Evolutionary conservation across 805 yeast species (phyloP), one percentile per base, ranked within the genome.

Genomic region (Metschnikowia gelsemii): DNA sequence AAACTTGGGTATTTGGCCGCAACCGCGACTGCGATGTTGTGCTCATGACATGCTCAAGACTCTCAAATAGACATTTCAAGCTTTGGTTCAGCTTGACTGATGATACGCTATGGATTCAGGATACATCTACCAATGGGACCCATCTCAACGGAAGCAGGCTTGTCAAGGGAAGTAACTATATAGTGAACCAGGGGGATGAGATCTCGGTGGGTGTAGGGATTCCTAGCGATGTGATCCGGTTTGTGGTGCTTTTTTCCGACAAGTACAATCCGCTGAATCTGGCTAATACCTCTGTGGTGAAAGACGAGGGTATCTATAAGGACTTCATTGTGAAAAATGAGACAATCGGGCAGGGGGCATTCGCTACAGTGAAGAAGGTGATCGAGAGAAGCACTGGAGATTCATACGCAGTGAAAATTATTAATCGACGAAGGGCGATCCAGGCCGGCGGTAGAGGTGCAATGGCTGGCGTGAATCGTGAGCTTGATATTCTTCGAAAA

Each of bases 291-390:
- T 51, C 57, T 54, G 75, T 44, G 47, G 73, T 42, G 36, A 62
- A 52, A 43, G 71, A 70, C 40, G 70, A 76, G 23, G 89, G 90
- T 1, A 80, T 87, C 8, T 72, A 73, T 53, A 78, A 76, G 44
- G 80, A 84, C 55, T 93, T 82, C 62, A 84, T 87, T 11, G 79
- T 91, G 16, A 78, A 83, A 45, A 87, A 84, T 58, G 96, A 86
- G 55, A 82, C 87, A 12, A 86, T 91, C 1, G 99, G 99, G 1
- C 93, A 88, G 54, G 99, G 99, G n/a, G 98, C 98, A 8, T 91
- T 91, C 73, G 98, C 98, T 5, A 85, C 90, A 1, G 99, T 93
- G 21, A 84, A 88, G 51, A 87, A 87, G 58, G 96, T 95, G 4
- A 80, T 90, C 1, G 93, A 89, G 56, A 75, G 97, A 47, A 64